phyloP scores from a whole-genome alignment of 768 basidiomycete species.

The Pleurotus giganteus region DNA sequence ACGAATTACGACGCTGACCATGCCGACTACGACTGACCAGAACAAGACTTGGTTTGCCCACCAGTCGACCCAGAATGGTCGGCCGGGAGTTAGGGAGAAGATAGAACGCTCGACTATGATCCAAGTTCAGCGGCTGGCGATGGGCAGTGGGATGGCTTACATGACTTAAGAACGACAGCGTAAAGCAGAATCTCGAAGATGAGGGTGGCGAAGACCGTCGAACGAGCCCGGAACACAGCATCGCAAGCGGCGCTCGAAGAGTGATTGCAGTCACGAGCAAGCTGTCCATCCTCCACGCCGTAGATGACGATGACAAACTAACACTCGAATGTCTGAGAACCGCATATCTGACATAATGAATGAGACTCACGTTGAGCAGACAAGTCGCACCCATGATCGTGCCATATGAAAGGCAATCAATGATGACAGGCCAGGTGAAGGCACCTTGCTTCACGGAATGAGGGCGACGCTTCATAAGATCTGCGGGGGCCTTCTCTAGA shows the following conservation, averaged over 20 bases:
- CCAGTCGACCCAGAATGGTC: slow-evolving; percentile 31
- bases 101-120: slow-evolving; percentile 34
- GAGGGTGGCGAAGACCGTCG: slow-evolving; percentile 35
- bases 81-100: slow-evolving; percentile 33
- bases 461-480: slow-evolving; percentile 50
- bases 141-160: slow-evolving; percentile 18
- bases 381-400: slow-evolving; percentile 33
- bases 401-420: slow-evolving; percentile 35
- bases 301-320: slow-evolving; percentile 38
- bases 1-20: slow-evolving; percentile 37
- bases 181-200: slow-evolving; percentile 37
- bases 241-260: slow-evolving; percentile 21
- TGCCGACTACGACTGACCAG: slow-evolving; percentile 31
- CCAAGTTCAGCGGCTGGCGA: neutral
- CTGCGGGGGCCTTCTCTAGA: slow-evolving; percentile 42
- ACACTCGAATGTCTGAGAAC: neutral
- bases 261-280: slow-evolving; percentile 32
- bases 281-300: slow-evolving; percentile 28
- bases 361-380: slow-evolving; percentile 27
- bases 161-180: slow-evolving; percentile 35
- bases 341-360: neutral
- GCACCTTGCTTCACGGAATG: slow-evolving; percentile 34
- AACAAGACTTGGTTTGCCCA: slow-evolving; percentile 33
- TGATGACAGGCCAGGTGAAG: slow-evolving; percentile 36
- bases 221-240: slow-evolving; percentile 33